Base-by-base conservation (phyloP, 768 basidiomycete species). In the Suillus variegatus region DNA sequence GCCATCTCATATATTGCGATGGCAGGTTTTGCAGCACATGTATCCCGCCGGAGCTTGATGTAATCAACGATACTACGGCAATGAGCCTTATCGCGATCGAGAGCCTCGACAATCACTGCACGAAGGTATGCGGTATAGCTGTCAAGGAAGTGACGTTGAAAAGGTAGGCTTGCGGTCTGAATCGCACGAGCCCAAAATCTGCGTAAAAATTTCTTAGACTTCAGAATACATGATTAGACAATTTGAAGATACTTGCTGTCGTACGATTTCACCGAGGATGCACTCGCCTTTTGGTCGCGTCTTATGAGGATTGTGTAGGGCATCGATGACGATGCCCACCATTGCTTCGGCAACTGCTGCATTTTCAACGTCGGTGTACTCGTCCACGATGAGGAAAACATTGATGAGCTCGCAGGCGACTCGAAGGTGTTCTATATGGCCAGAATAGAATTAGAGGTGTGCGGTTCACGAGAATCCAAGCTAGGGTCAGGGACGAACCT, bases 331-430 rank as follows among this genome's bases (percentile, higher is more conserved):
- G 54, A 67, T 57, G 20, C 36, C 64, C 2, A 56, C 60, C 38
- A 65, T 64, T 51, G 52, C 57, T 6, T 38, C 41, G 5, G 64
- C 41, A 6, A 40, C 65, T 8, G 47, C 28, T 25, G 49, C 64
- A 55, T 67, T 44, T 47, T 56, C 67, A 10, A 67, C 62, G 57
- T 79, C 78, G 41, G 75, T 70, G 61, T 72, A 72, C 57, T 78
- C 73, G 62, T 79, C 78, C 38, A 76, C 56, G n/a, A 76, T 64
- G 66, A 75, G 75, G 68, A 74, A 71, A 9, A 72, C 44, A 64
- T 75, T 72, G 69, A 78, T 78, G 28, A 79, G 63, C 41, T 79
- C 78, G 60, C 74, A 75, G 8, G 64, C 70, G 52, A 68, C 68
- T 14, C 77, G 72, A 36, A 73, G 57, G 32, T 67, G 52, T 25